Percentiles rank a stretch among this genome's conserved stretches.
phyloP scores from a whole-genome alignment of 495 filamentous ascomycete genomes.

The Xylaria longipes region DNA sequence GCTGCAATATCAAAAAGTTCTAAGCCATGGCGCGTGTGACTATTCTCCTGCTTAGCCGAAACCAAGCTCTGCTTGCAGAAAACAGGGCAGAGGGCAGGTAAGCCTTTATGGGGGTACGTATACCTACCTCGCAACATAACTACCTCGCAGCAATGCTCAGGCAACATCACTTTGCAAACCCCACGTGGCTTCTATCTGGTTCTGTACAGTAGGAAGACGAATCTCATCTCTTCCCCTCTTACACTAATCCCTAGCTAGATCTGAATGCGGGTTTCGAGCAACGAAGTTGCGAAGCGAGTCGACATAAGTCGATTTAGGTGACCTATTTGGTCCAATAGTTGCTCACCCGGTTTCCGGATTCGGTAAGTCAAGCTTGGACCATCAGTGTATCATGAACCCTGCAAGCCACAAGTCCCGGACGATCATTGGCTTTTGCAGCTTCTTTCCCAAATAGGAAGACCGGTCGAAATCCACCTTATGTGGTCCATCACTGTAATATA shows the following conservation, averaged over 20 bases:
- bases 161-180: neutral
- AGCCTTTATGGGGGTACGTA: neutral
- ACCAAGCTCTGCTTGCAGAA: neutral
- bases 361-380: conserved; percentile 21
- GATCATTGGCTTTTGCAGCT: conserved; percentile 9
- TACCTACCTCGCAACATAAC: neutral
- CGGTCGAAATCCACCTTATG: neutral
- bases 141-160: neutral
- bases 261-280: neutral
- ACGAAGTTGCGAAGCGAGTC: neutral
- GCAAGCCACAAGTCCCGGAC: neutral
- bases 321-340: conserved; percentile 10
- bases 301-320: neutral
- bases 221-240: neutral
- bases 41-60: conserved; percentile 2
- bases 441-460: conserved; percentile 21
- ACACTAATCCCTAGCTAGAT: neutral
- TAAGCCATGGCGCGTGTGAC: neutral
- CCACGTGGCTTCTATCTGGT: conserved; percentile 2
- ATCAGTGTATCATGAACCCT: neutral
- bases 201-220: neutral
- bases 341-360: conserved; percentile 3
- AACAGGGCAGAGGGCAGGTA: neutral
- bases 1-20: neutral
- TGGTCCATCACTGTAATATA: neutral